Evolutionary conservation across 306 rosid genomes (phyloP), one percentile per base, ranked within the genome.

Genomic region (Oemleria cerasiformis): DNA sequence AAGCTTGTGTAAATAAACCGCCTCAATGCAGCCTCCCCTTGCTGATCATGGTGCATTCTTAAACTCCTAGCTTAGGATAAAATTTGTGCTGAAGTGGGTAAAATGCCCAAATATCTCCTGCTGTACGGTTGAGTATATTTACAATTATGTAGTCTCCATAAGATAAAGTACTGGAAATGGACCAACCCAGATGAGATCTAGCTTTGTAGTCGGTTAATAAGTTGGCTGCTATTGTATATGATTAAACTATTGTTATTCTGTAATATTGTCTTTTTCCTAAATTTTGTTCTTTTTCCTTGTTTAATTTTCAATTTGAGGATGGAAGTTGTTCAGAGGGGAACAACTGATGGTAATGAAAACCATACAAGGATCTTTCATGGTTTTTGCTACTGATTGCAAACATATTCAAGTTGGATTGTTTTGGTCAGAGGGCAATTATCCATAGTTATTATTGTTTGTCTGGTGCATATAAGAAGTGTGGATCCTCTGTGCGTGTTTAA

Each of bases 1-100:
- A 61, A 61, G 30, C 77, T 74, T 67, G 59, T 82, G 87, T 76
- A 78, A 59, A 74, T 85, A 70, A 71, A 73, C 41, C 6, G 10
- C 57, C 63, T 34, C 68, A 66, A 62, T 48, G 54, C 75, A 55
- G 53, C 68, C 41, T 70, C 40, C 40, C 65, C 34, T 57, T 21
- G 68, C 34, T 40, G 73, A 17, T 62, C 75, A 67, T 67, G 77
- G 72, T 71, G 74, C 60, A 45, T 63, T 59, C 58, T 68, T 63
- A 47, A 36, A 63, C 43, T 61, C 47, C 40, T 34, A 73, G 53
- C 34, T 41, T 50, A 42, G 53, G 60, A 48, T 36, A 51, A 17
- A 67, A 53, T 6, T 53, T 49, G 36, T 11, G 59, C 15, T 21
- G 14, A 30, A 47, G 30, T 36, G 70, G 78, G 62, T 30, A 16